phyloP scores from a whole-genome alignment of 306 rosid species.

The Cicer yamashitae region DNA sequence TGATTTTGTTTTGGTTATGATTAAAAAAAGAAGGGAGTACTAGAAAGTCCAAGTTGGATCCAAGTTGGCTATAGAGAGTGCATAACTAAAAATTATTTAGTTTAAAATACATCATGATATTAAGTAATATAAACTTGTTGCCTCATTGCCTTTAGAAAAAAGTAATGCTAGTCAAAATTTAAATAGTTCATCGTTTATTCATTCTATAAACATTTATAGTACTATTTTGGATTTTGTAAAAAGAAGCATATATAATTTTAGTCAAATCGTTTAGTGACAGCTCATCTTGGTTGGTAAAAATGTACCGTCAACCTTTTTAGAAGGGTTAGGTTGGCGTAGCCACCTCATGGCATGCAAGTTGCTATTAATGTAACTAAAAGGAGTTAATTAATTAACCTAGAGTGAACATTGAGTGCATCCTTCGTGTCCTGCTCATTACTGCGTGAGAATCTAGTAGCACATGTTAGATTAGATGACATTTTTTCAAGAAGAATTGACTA shows the following conservation, averaged over 20 bases:
- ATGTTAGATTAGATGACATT: neutral
- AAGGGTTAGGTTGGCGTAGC: conserved; percentile 18
- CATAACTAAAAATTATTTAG: neutral
- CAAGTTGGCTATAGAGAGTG: neutral
- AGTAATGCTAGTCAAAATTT: neutral
- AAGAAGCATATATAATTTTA: neutral
- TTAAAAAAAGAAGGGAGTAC: neutral
- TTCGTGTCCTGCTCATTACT: neutral
- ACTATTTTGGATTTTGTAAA: neutral
- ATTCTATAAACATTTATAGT: neutral
- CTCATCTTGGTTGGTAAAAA: neutral
- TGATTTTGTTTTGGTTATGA: neutral
- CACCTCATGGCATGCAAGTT: conserved; percentile 29
- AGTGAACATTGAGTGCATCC: neutral
- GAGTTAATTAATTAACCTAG: neutral
- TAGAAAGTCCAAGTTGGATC: neutral
- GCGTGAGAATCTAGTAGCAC: neutral
- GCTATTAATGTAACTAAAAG: neutral
- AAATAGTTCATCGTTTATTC: neutral
- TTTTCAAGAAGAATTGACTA: neutral
- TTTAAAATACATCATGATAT: neutral
- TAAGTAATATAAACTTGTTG: neutral
- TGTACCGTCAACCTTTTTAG: neutral
- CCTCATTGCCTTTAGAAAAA: too few relatives aligned
- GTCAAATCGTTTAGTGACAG: neutral